Conservation (phyloP, 345 rosid species). For the Eucalyptus coolabah region DNA sequence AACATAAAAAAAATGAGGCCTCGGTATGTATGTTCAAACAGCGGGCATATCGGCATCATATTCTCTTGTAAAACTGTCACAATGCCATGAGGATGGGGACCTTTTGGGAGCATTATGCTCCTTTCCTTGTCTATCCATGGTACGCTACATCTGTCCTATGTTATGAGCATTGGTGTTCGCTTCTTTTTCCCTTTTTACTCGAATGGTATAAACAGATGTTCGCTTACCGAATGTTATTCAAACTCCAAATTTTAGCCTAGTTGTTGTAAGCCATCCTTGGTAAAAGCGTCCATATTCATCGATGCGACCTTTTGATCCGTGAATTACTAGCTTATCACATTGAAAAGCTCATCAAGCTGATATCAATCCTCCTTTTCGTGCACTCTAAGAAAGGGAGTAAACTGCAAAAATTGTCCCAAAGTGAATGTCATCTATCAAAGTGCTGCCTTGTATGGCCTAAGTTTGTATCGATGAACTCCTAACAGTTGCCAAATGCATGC, state of each 20-base stretch:
- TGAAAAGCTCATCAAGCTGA: neutral
- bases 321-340: neutral
- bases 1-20: neutral
- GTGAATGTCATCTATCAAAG: neutral
- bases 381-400: neutral
- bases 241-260: neutral
- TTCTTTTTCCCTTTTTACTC: neutral
- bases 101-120: neutral
- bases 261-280: neutral
- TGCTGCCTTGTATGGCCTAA: neutral
- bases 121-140: neutral
- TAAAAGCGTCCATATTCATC: neutral
- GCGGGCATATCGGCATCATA: neutral
- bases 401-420: neutral
- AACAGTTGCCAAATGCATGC: neutral
- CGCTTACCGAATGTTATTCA: neutral
- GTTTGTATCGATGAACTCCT: neutral
- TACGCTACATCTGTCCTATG: neutral
- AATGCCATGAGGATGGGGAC: neutral
- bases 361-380: neutral
- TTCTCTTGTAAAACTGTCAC: neutral
- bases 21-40: neutral
- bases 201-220: neutral
- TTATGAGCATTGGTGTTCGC: neutral
- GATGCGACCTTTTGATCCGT: neutral